Percentiles rank a stretch among this genome's conserved stretches.
Evolutionary conservation across 805 yeast species (phyloP).

Genomic region (Candida tibetensis): DNA sequence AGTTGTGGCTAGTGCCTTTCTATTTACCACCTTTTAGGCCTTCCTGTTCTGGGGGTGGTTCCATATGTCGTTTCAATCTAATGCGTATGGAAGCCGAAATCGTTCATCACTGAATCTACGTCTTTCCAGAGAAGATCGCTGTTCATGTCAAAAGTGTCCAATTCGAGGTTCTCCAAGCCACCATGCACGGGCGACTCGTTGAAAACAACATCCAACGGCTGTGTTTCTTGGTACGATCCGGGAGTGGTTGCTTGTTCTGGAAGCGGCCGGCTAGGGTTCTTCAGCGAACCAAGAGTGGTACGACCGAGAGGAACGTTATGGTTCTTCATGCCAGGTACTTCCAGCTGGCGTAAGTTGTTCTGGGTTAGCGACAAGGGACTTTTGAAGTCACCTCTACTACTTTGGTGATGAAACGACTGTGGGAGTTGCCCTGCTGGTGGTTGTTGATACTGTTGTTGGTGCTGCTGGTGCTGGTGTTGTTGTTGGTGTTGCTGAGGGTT

Average conservation of each 20-base stretch:
- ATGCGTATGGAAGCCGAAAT: constrained; percentile 78
- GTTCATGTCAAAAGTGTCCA: constrained; percentile 46
- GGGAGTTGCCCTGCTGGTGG: neutral
- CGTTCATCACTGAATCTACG: constrained; percentile 86
- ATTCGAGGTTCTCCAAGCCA: constrained; percentile 32
- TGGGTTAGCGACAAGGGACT: neutral
- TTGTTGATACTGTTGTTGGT: no score
- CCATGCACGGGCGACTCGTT: constrained; percentile 26
- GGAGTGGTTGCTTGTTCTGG: neutral
- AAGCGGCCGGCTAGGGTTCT: neutral
- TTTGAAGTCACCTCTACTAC: neutral
- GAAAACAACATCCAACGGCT: constrained; percentile 6
- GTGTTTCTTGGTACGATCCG: neutral
- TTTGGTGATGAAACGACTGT: no score
- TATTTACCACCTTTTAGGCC: no score
- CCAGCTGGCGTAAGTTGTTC: neutral
- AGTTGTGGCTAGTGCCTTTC: no score
- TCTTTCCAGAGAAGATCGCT: constrained; percentile 70
- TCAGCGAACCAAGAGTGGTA: neutral
- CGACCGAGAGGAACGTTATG: neutral
- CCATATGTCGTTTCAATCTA: no score
- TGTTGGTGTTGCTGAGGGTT: no score
- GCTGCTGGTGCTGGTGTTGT: no score
- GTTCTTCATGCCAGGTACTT: neutral
- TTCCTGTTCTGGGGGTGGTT: no score